These are phyloP conservation scores for Dichomitus squalens DNA, from an alignment of 1,284 basidiomycete species.

Conservation along the genomic window DNA sequence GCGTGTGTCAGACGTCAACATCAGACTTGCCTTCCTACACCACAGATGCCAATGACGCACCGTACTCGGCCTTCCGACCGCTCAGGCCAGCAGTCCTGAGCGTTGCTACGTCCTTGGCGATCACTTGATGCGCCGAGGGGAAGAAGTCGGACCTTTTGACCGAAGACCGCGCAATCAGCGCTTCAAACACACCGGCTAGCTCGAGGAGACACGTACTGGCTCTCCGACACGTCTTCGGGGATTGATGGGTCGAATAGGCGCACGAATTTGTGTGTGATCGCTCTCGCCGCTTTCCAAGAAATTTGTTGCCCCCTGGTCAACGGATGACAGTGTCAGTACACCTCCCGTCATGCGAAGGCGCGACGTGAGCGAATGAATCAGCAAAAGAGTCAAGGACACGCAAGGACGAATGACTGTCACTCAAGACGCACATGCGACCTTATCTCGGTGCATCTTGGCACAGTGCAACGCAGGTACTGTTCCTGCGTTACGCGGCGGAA, in stretches of 20 bases:
- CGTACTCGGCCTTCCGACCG: constrained; percentile 83
- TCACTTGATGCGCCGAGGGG: constrained; percentile 72
- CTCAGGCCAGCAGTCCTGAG: constrained; percentile 78
- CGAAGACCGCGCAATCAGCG: constrained; percentile 2
- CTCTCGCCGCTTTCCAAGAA: constrained; percentile 86
- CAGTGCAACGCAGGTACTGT: neutral
- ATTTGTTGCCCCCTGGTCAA: constrained; percentile 80
- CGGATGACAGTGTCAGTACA: neutral
- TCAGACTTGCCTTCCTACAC: neutral
- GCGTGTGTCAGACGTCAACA: neutral
- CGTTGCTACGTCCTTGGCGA: constrained; percentile 54
- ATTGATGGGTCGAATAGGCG: constrained; percentile 73
- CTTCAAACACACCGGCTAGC: neutral
- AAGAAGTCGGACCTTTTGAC: constrained; percentile 47
- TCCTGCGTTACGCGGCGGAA: too few species aligned
- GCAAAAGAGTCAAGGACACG: too few species aligned
- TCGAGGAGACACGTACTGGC: constrained; percentile 33
- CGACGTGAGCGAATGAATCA: neutral
- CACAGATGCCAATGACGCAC: constrained; percentile 41
- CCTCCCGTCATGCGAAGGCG: neutral
- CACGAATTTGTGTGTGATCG: constrained; percentile 84
- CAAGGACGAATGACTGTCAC: too few species aligned
- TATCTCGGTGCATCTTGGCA: neutral
- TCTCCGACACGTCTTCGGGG: constrained; percentile 64
- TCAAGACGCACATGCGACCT: too few species aligned